Conservation (phyloP, 2,329 filamentous ascomycete genomes). For the Fusarium nelsonii region DNA sequence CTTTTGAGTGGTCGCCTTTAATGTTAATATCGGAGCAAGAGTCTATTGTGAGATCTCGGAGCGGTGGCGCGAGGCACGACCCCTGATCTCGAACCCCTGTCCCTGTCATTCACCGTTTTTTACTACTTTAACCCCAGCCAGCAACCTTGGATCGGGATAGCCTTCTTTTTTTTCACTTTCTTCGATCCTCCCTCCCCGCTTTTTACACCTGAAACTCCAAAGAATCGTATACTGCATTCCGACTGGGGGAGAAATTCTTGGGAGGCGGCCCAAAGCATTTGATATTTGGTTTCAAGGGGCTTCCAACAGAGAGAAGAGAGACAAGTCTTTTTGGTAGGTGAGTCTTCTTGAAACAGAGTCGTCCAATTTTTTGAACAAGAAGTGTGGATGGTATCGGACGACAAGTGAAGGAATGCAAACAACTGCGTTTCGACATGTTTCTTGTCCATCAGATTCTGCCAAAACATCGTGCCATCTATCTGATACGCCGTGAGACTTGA, state of each 20-base stretch:
- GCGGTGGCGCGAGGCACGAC: neutral
- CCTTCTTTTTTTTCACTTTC: slow-evolving; percentile 6
- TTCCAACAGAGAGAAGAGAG: neutral
- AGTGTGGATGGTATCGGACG: slow-evolving; percentile 5
- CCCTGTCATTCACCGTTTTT: neutral
- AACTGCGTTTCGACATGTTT: slow-evolving; percentile 28
- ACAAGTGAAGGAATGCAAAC: slow-evolving; percentile 13
- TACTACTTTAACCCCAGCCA: neutral
- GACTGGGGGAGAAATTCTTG: slow-evolving; percentile 35
- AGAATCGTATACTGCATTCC: slow-evolving; percentile 14
- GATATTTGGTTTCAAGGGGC: slow-evolving; percentile 30
- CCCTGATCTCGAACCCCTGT: slow-evolving; percentile 1
- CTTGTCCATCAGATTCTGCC: slow-evolving; percentile 4
- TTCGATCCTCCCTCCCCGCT: neutral
- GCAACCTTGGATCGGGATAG: neutral
- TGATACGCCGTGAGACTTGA: neutral
- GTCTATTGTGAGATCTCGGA: slow-evolving; percentile 5
- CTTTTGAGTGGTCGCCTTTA: slow-evolving; percentile 4
- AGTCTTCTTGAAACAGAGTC: slow-evolving; percentile 22
- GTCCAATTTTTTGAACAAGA: neutral
- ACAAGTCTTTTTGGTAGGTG: slow-evolving; percentile 2
- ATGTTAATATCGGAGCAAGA: slow-evolving; percentile 36
- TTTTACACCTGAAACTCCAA: slow-evolving; percentile 37
- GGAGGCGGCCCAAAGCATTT: slow-evolving; percentile 1
- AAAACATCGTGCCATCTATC: slow-evolving; percentile 7